Conservation (phyloP, 495 filamentous ascomycete genomes). For the Hypoxylon lenormandii region DNA sequence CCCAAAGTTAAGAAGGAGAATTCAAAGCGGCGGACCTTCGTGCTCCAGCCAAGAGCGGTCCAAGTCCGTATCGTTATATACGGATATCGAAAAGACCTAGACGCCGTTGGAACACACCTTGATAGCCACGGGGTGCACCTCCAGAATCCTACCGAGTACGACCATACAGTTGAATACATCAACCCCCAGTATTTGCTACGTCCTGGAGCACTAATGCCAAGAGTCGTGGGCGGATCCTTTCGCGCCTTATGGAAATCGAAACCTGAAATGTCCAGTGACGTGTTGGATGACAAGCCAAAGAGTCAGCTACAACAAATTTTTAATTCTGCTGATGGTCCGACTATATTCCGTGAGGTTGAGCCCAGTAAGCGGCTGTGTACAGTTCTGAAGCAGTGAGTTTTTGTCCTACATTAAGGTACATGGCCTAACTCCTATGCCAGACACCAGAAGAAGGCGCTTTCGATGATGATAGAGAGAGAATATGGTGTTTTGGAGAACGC, state of each 20-base stretch:
- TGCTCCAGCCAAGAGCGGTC: background rate
- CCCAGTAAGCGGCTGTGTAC: too few species aligned
- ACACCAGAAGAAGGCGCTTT: too few species aligned
- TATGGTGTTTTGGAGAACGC: too few species aligned
- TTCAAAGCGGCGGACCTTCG: too few species aligned
- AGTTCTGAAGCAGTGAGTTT: too few species aligned
- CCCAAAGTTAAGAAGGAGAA: background rate
- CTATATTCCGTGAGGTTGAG: too few species aligned
- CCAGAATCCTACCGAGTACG: constrained; percentile 1
- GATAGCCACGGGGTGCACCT: background rate
- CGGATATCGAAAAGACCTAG: background rate
- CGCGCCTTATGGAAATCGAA: background rate
- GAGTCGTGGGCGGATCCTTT: background rate
- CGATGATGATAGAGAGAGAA: too few species aligned
- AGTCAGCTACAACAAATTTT: constrained; percentile 20
- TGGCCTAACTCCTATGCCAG: too few species aligned
- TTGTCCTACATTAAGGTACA: too few species aligned
- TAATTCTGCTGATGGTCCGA: too few species aligned
- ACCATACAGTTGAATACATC: constrained; percentile 17
- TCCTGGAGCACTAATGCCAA: constrained; percentile 33
- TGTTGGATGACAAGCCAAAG: constrained; percentile 50
- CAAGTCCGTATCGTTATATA: background rate
- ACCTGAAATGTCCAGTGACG: constrained; percentile 22
- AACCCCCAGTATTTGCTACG: constrained; percentile 46
- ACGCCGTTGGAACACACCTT: background rate